Percentiles rank a stretch among this genome's conserved stretches.
phyloP scores from a whole-genome alignment of 129 eudicot species.

The Artemisia tridentata region DNA sequence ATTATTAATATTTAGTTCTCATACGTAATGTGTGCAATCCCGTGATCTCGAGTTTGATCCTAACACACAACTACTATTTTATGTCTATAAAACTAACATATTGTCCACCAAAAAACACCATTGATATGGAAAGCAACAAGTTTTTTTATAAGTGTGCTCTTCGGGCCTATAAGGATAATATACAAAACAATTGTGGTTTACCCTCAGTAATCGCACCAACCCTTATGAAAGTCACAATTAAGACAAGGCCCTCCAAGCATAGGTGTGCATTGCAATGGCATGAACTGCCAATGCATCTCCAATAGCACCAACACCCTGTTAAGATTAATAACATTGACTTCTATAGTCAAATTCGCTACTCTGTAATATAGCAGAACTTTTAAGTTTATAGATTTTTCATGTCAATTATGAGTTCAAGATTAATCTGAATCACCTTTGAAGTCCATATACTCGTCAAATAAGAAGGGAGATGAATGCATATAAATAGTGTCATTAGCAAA shows the following conservation, averaged over 20 bases:
- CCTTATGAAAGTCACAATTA: constrained; percentile 61
- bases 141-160: no score
- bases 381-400: neutral
- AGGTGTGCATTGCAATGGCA: constrained; percentile 62
- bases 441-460: neutral
- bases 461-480: no score
- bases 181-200: constrained; percentile 49
- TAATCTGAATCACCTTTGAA: neutral
- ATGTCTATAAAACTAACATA: no score
- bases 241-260: constrained; percentile 72
- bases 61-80: no score
- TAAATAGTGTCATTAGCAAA: no score
- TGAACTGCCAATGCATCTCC: constrained; percentile 62
- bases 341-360: neutral
- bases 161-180: constrained; percentile 48
- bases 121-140: constrained; percentile 63
- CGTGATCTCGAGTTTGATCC: no score
- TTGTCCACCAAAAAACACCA: constrained; percentile 50
- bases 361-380: neutral
- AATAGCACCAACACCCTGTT: constrained; percentile 67
- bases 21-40: no score
- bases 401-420: neutral
- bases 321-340: neutral
- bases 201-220: constrained; percentile 75
- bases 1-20: no score